Evolutionary conservation across 2,329 filamentous ascomycete species (phyloP), one percentile per base, ranked within the genome.

Genomic region (Scedosporium minutisporum): DNA sequence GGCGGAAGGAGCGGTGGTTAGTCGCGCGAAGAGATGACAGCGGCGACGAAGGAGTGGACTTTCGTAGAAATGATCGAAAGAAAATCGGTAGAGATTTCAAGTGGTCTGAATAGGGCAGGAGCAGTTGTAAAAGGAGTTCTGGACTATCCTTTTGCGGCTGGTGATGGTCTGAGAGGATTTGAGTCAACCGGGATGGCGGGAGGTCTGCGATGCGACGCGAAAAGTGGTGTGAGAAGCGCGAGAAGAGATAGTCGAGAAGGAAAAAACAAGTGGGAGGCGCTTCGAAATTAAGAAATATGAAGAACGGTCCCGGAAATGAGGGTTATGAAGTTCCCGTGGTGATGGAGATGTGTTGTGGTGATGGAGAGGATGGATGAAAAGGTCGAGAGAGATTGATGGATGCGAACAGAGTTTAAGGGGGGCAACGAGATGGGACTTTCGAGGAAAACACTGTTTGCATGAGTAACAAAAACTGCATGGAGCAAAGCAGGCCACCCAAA

Each of bases 221-320:
- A 53, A 25, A 21, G 48, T 21, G 48, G 48, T 21, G 16, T 21
- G 48, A 53, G n/a, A 23, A 23, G 16, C 23, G n/a, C 21, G 48
- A 25, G 21, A 53, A 23, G 48, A 23, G 21, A 53, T 12, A 23
- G 21, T 12, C n/a, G 21, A 53, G 48, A 53, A 53, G 21, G 29
- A 9, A 33, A 33, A 33, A 27, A 21, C 25, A 18, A 5, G 42
- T 5, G 7, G 42, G 42, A 46, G n/a, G 42, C 42, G 14, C 42
- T 46, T 46, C 18, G 14, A 18, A 46, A 46, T 16, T 16, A 16
- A 46, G 6, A 18, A 46, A 46, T 46, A 18, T 46, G 18, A 46
- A 16, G 42, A 53, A 53, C 69, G 59, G 67, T 60, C 67, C 65
- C 48, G 48, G 62, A 57, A 65, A 62, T 64, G 46, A 62, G 55